Base-by-base conservation (phyloP, 805 yeast genomes). In the Metschnikowia picachoensis region DNA sequence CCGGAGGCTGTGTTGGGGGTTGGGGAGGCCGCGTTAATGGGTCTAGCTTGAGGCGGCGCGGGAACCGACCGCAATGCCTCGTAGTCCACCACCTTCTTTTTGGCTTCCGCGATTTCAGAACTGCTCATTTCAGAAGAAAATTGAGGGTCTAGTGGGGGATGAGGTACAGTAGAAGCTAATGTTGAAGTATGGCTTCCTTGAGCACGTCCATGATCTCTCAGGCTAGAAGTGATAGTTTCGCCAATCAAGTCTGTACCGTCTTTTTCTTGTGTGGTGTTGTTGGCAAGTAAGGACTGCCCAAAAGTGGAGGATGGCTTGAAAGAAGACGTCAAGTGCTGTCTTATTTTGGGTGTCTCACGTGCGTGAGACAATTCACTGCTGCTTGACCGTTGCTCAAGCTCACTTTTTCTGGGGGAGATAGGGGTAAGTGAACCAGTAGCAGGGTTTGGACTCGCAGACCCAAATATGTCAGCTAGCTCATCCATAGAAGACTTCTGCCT, bases 291-390 rank as follows among this genome's bases (percentile, higher is more conserved):
- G 31, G 77, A 76, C 66, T 86, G 96, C 30, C 98, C 98, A 72
- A 91, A 92, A 10, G 77, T 67, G 0, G 97, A 89, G 14, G 90
- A 76, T 31, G 97, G 97, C 44, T 79, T 85, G 67, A 91, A 92
- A 49, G 76, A 58, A 53, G 63, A 60, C 50, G 72, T 51, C 60
- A 70, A 56, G 15, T 55, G 59, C 17, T 56, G 58, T 37, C 73
- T 65, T 12, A 63, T 62, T 49, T 61, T 66, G 20, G 74, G 72
- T 20, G 67, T 55, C 5, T 61, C 66, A 12, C 48, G 44, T 3
- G 55, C 9, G 13, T 56, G 58, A 9, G 62, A 44, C 48, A 67
- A 60, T 49, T 71, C 73, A 48, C 71, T 64, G 45, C 66, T 60
- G 14, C 72, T 63, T n/a, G 60, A 41, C 40, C 67, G 58, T 20